Conservation (phyloP, 257 asterid species). For the Thymus mandschuricus region DNA sequence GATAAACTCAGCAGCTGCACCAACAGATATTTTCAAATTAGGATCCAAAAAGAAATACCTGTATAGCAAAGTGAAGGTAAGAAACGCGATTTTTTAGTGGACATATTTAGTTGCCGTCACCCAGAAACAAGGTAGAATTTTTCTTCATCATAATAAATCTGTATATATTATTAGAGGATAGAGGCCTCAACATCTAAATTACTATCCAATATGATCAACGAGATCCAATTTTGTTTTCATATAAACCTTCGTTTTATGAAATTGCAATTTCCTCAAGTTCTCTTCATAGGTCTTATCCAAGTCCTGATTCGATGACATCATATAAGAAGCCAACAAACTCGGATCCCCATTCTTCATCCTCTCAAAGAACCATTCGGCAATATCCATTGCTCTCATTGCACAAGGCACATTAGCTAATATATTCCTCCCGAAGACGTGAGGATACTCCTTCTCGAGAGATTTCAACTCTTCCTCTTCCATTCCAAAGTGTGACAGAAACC, state of each 20-base stretch:
- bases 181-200: no score
- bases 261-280: conserved; percentile 37
- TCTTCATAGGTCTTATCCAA: conserved; percentile 49
- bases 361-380: conserved; percentile 67
- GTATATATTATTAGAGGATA: no score
- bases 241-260: conserved; percentile 40
- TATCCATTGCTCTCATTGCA: conserved; percentile 57
- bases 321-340: conserved; percentile 41
- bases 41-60: no score
- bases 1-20: no score
- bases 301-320: conserved; percentile 32
- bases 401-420: conserved; percentile 54
- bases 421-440: conserved; percentile 69
- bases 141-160: no score
- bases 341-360: conserved; percentile 51
- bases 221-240: conserved; percentile 37
- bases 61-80: no score
- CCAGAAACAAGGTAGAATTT: no score
- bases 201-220: no score
- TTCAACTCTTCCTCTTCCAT: conserved; percentile 36
- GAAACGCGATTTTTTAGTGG: no score
- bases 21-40: no score
- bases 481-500: conserved; percentile 54
- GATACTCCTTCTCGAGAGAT: conserved; percentile 47
- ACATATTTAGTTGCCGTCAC: no score